These are phyloP conservation scores for Lactuca sativa DNA, from an alignment of 129 eudicot genomes.

Conservation along the genomic window DNA sequence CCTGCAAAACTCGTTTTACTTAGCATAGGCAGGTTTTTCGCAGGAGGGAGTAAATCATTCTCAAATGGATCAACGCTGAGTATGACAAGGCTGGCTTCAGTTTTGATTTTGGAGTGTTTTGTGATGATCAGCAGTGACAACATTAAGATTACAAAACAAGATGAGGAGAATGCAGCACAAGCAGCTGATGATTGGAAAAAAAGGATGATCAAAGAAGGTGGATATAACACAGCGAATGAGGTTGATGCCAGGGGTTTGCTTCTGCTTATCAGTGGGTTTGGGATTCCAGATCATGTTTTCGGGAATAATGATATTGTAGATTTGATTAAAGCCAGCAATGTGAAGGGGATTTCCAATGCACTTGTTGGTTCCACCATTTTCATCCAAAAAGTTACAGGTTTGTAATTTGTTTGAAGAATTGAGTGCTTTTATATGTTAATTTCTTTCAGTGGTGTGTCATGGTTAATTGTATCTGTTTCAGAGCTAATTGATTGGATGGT, in stretches of 20 bases:
- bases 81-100: constrained; percentile 41
- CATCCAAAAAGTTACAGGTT: constrained; percentile 54
- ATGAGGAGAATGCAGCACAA: constrained; percentile 35
- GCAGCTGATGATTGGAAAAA: constrained; percentile 58
- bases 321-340: constrained; percentile 43
- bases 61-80: constrained; percentile 22
- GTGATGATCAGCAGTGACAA: constrained; percentile 42
- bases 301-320: constrained; percentile 46
- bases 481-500: constrained; percentile 56
- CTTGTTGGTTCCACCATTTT: constrained; percentile 51
- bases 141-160: constrained; percentile 31
- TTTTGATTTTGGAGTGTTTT: constrained; percentile 60
- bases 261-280: constrained; percentile 61
- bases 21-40: constrained; percentile 53
- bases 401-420: constrained; percentile 34
- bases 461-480: constrained; percentile 31
- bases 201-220: constrained; percentile 57
- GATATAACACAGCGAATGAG: constrained; percentile 40
- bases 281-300: constrained; percentile 48
- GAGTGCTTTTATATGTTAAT: constrained; percentile 5
- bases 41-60: constrained; percentile 43
- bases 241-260: constrained; percentile 73
- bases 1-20: constrained; percentile 58
- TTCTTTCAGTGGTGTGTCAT: neutral
- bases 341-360: constrained; percentile 34